Conservation (phyloP, 2,329 filamentous ascomycete genomes). For the Trichoderma lentiforme region DNA sequence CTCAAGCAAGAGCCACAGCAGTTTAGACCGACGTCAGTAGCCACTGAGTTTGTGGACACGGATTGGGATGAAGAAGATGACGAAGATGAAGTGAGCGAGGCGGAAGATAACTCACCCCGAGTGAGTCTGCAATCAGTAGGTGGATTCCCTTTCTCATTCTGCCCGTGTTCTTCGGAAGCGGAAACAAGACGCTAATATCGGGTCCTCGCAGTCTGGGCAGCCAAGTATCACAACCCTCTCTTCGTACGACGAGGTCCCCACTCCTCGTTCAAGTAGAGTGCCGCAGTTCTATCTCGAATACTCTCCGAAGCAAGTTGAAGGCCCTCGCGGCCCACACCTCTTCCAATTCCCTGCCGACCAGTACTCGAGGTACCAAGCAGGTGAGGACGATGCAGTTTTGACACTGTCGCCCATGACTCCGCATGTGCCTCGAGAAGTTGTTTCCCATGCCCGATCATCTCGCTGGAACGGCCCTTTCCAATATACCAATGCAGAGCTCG, state of each 20-base stretch:
- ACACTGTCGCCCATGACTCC: constrained; percentile 73
- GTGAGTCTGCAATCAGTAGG: constrained; percentile 70
- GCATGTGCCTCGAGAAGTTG: constrained; percentile 47
- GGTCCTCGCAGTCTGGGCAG: constrained; percentile 55
- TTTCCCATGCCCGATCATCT: constrained; percentile 25
- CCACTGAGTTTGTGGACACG: constrained; percentile 76
- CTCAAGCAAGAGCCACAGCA: constrained; percentile 47
- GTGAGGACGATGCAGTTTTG: constrained; percentile 52
- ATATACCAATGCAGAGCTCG: constrained; percentile 55
- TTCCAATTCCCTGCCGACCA: constrained; percentile 67
- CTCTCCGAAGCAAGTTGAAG: constrained; percentile 66
- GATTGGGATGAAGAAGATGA: constrained; percentile 59
- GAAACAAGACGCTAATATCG: neutral
- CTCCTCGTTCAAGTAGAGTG: constrained; percentile 65
- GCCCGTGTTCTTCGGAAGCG: neutral
- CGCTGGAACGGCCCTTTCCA: constrained; percentile 51
- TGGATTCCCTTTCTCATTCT: constrained; percentile 18
- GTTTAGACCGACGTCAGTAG: constrained; percentile 63
- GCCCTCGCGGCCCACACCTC: constrained; percentile 80
- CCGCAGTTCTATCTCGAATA: constrained; percentile 60
- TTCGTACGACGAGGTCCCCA: constrained; percentile 78
- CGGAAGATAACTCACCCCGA: constrained; percentile 64
- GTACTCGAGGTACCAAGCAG: constrained; percentile 18
- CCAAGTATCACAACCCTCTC: constrained; percentile 83
- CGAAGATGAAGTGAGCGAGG: constrained; percentile 53